Evolutionary conservation across 2,329 filamentous ascomycete species (phyloP), one percentile per base, ranked within the genome.

Genomic region (Periconia sp.): DNA sequence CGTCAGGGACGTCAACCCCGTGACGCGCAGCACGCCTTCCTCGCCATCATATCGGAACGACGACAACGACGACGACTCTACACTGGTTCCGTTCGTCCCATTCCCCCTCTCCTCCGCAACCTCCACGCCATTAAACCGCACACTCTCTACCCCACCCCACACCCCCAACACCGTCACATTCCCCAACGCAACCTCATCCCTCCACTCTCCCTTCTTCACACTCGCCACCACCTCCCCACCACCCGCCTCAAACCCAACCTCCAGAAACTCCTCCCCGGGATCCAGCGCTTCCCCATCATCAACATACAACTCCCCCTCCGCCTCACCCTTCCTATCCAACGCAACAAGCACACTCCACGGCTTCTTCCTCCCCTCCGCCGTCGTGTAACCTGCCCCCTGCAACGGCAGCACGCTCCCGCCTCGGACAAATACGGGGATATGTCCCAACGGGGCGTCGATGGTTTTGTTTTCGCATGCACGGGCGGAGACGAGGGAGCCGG

Each of bases 261-360:
- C 78, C 6, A 85, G 77, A 0, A 80, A 86, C 0, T 78, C 76
- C 13, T 81, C 76, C 11, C 33, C 33, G 0, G 83, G 86, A 33
- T 71, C 63, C 8, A 91, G 53, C 51, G 85, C 89, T 73, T 87
- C 87, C 1, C 90, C 89, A 61, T 93, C 90, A 62, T 92, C 90
- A 8, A 92, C 67, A 65, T 92, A 92, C 30, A 92, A 71, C 17
- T 76, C 70, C 0, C 89, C 89, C 1, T 64, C 74, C 0, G 89
- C 88, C 1, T 72, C 69, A 0, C 85, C 84, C 15, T 80, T 64
- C 1, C 66, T 62, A 57, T 82, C 79, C 1, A 89, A 79, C 2
- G 87, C 86, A 1, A 84, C 82, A 10, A 91, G 76, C 41, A 92
- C 59, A 8, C 82, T 82, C 86, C 88, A 92, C 0, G 85, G 81